phyloP scores from a whole-genome alignment of 2,329 filamentous ascomycete species.

The Colletotrichum viniferum region DNA sequence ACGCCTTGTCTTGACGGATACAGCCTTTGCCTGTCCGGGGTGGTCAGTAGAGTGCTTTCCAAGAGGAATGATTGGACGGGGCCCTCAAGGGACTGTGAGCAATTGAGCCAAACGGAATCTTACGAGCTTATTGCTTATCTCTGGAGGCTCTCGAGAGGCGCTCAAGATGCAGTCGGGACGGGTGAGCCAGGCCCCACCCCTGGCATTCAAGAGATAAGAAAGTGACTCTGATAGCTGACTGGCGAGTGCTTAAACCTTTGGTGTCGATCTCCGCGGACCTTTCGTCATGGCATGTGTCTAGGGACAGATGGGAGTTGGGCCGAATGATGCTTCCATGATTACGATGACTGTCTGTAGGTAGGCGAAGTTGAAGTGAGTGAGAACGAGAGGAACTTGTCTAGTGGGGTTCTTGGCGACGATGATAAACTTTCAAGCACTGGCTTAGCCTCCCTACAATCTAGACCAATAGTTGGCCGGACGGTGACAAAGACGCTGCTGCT shows the following conservation, averaged over 20 bases:
- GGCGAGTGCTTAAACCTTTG: conserved; percentile 4
- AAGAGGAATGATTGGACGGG: neutral
- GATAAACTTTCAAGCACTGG: neutral
- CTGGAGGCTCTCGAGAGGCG: conserved; percentile 8
- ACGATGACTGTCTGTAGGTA: neutral
- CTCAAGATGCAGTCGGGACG: conserved; percentile 13
- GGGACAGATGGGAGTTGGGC: neutral
- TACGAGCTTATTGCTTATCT: conserved; percentile 21
- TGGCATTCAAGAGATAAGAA: conserved; percentile 21
- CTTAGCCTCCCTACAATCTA: neutral
- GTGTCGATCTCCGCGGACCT: conserved; percentile 13
- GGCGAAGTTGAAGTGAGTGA: neutral
- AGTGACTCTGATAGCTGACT: conserved; percentile 9
- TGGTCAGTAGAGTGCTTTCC: conserved; percentile 9
- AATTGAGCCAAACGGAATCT: conserved; percentile 13
- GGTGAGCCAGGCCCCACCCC: conserved; percentile 18
- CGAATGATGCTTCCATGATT: neutral
- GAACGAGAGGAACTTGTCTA: neutral
- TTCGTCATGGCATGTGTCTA: neutral
- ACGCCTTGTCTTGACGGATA: conserved; percentile 13
- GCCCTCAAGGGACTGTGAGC: neutral
- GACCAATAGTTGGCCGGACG: neutral
- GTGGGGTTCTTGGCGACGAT: neutral
- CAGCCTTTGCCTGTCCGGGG: neutral
- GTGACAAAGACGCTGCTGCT: neutral